Evolutionary conservation across 371 early-diverging fungal species (phyloP).

Genomic region (Zopfochytrium polystomum): DNA sequence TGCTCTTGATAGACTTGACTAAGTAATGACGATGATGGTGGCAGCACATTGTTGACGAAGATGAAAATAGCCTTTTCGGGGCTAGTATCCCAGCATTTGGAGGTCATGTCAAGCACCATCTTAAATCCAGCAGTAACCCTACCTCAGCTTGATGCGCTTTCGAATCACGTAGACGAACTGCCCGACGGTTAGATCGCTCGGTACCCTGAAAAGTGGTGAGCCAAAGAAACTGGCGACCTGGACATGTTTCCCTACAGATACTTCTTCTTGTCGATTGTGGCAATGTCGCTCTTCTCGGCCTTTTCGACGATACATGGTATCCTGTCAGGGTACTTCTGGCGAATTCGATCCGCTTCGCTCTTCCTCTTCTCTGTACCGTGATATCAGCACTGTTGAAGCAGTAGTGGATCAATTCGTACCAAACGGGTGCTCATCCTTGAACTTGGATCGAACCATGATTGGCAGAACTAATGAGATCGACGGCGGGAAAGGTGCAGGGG

Average conservation of each 20-base stretch:
- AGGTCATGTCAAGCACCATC: neutral
- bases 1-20: conserved; percentile 88
- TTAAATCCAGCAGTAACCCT: neutral
- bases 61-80: conserved; percentile 98
- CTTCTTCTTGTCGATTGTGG: conserved; percentile 96
- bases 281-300: conserved; percentile 92
- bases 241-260: conserved; percentile 57
- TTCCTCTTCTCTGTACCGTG: conserved; percentile 81
- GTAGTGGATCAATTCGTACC: conserved; percentile 55
- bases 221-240: neutral
- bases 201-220: conserved; percentile 54
- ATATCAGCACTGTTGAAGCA: conserved; percentile 6
- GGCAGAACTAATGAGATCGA: neutral
- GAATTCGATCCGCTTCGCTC: conserved; percentile 92
- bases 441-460: conserved; percentile 67
- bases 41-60: conserved; percentile 93
- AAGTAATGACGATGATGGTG: conserved; percentile 77
- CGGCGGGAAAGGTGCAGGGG: neutral
- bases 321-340: conserved; percentile 94
- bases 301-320: conserved; percentile 92
- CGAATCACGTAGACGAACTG: conserved; percentile 89
- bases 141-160: conserved; percentile 50
- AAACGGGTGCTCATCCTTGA: conserved; percentile 94
- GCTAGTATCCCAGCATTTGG: conserved; percentile 33
- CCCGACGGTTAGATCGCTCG: conserved; percentile 95